A percentile compares a stretch with the other conserved stretches of the same genome.
These are phyloP conservation scores for Flaveria sonorensis DNA, from an alignment of 129 eudicot genomes.

Conservation along the genomic window DNA sequence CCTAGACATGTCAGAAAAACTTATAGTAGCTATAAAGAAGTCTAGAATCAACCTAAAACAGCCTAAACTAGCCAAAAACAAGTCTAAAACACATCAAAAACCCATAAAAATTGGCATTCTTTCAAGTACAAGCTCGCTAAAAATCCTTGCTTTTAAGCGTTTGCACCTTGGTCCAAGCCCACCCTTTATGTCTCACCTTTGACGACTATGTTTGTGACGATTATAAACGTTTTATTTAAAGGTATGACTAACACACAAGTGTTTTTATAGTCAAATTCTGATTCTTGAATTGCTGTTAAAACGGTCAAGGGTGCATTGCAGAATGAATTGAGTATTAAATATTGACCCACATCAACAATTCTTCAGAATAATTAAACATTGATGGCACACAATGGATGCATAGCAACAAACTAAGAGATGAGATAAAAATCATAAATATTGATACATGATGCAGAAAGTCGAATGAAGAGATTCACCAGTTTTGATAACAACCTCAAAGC, in stretches of 20 bases:
- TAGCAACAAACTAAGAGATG: slow-evolving; percentile 31
- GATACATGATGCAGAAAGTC: slow-evolving; percentile 16
- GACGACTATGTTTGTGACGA: too few species aligned
- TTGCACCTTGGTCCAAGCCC: too few species aligned
- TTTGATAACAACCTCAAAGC: slow-evolving; percentile 23
- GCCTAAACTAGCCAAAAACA: too few species aligned
- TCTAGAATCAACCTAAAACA: too few species aligned
- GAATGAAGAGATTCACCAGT: slow-evolving; percentile 19
- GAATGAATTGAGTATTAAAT: not conserved
- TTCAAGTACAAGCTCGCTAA: too few species aligned
- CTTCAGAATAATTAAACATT: slow-evolving; percentile 14
- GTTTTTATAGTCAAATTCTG: not conserved
- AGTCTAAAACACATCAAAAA: too few species aligned
- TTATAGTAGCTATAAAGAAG: too few species aligned
- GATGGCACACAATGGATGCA: slow-evolving; percentile 30
- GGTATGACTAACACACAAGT: not conserved
- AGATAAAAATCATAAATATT: slow-evolving; percentile 22
- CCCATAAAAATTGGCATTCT: too few species aligned
- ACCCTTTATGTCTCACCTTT: too few species aligned
- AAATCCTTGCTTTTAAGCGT: too few species aligned
- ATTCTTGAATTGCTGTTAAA: not conserved
- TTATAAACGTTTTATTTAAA: too few species aligned
- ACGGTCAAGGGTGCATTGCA: not conserved
- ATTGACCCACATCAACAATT: slow-evolving; percentile 11
- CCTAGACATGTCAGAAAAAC: too few species aligned